Evolutionary conservation across 129 eudicot genomes (phyloP).

Genomic region (Sambucus nigra): DNA sequence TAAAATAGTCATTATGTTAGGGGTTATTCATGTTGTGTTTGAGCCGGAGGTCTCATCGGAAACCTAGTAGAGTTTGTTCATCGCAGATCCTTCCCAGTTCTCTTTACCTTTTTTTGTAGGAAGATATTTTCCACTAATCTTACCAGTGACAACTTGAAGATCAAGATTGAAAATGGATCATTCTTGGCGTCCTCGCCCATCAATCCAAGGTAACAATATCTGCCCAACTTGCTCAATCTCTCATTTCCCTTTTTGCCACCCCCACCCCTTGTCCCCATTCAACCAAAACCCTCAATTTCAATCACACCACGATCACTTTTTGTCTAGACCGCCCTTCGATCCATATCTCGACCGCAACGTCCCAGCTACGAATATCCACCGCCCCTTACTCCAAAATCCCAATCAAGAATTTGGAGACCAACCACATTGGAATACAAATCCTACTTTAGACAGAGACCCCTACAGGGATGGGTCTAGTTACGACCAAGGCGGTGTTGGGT

Average conservation of each 20-base stretch:
- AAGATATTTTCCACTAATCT: neutral
- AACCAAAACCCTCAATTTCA: conserved; percentile 38
- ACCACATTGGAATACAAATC: conserved; percentile 26
- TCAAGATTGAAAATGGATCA: conserved; percentile 8
- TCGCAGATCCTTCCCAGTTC: neutral
- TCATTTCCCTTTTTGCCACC: conserved; percentile 84
- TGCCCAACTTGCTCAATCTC: conserved; percentile 62
- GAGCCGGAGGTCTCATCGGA: too few relatives aligned
- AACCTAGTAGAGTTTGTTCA: neutral
- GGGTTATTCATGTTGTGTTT: too few relatives aligned
- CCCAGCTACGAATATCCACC: conserved; percentile 20
- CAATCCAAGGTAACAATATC: conserved; percentile 39
- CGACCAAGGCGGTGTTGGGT: conserved; percentile 23
- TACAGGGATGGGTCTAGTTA: conserved; percentile 8
- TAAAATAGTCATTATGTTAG: too few relatives aligned
- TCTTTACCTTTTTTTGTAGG: neutral
- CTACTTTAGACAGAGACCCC: conserved; percentile 22
- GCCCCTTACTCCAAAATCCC: conserved; percentile 1
- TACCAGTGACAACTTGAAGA: neutral
- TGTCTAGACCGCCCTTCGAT: conserved; percentile 21
- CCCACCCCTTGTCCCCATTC: conserved; percentile 25
- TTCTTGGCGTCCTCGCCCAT: conserved; percentile 56
- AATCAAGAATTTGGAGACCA: conserved; percentile 18
- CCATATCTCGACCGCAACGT: conserved; percentile 16
- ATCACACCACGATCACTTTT: conserved; percentile 7